Percentiles rank a stretch among this genome's conserved stretches.
Conservation (phyloP, 768 basidiomycete species). For the Neoboletus brunneissimus region DNA sequence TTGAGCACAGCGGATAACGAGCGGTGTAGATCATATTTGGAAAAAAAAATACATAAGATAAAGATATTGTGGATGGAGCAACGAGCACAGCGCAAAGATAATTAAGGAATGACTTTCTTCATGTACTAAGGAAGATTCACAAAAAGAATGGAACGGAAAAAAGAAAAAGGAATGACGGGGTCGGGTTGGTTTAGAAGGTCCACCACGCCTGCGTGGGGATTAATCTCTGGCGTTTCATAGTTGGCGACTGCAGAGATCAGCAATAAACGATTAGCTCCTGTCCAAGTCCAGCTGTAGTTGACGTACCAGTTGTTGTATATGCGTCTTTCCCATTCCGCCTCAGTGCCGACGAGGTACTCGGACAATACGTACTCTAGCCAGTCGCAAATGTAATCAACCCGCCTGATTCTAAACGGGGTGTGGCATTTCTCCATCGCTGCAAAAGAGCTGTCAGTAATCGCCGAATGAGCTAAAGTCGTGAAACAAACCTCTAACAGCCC, state of each 20-base stretch:
- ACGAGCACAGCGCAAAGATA: not conserved
- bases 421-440: slow-evolving; percentile 49
- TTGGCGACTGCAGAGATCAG: slow-evolving; percentile 9
- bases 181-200: not conserved
- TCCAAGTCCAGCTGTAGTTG: not conserved
- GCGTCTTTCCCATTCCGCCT: slow-evolving; percentile 27
- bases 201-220: slow-evolving; percentile 4
- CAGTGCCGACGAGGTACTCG: slow-evolving; percentile 25
- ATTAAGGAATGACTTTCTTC: slow-evolving; percentile 1
- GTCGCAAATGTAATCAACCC: slow-evolving; percentile 33
- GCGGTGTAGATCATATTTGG: not conserved
- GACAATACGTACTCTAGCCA: slow-evolving; percentile 40
- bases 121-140: not conserved
- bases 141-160: not conserved
- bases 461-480: not conserved
- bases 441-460: not conserved
- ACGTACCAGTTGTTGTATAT: slow-evolving; percentile 31
- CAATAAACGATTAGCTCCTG: not conserved
- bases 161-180: too few species aligned
- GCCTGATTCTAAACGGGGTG: slow-evolving; percentile 39
- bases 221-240: not conserved
- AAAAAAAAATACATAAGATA: slow-evolving; percentile 5
- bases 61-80: not conserved
- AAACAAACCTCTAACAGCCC: slow-evolving; percentile 41
- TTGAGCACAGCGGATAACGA: slow-evolving; percentile 6